These are phyloP conservation scores for Ophiobolus disseminans DNA, from an alignment of 2,329 filamentous ascomycete species.

Conservation along the genomic window DNA sequence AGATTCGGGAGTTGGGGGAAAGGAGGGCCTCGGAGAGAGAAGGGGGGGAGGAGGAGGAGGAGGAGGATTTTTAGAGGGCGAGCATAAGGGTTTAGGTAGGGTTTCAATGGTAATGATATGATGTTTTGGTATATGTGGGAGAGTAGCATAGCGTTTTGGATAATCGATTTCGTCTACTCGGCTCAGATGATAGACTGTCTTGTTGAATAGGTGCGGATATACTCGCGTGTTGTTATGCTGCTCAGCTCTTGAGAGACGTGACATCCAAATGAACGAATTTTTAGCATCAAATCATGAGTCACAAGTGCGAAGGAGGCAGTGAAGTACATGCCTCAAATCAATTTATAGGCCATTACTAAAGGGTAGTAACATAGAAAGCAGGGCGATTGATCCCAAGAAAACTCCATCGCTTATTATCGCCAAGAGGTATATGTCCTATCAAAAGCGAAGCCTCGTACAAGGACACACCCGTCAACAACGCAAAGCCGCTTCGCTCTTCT, in stretches of 20 bases:
- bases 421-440: conserved; percentile 24
- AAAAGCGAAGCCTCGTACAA: conserved; percentile 30
- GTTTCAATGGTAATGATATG: not conserved
- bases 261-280: too few relatives aligned
- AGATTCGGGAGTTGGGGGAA: conserved; percentile 88
- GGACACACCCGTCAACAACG: conserved; percentile 38
- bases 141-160: not conserved
- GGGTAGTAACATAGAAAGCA: conserved; percentile 38
- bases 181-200: too few relatives aligned
- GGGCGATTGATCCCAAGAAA: conserved; percentile 32
- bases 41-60: conserved; percentile 43
- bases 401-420: conserved; percentile 27
- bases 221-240: too few relatives aligned
- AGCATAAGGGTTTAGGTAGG: not conserved
- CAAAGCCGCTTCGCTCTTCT: conserved; percentile 28
- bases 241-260: too few relatives aligned
- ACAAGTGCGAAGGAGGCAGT: too few relatives aligned
- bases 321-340: conserved; percentile 5
- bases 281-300: too few relatives aligned
- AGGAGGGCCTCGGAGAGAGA: conserved; percentile 67
- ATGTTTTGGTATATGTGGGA: not conserved
- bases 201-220: too few relatives aligned
- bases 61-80: conserved; percentile 4
- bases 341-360: conserved; percentile 37
- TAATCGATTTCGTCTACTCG: too few relatives aligned